Base-by-base conservation (phyloP, 768 basidiomycete species). In the Phaffia australis region DNA sequence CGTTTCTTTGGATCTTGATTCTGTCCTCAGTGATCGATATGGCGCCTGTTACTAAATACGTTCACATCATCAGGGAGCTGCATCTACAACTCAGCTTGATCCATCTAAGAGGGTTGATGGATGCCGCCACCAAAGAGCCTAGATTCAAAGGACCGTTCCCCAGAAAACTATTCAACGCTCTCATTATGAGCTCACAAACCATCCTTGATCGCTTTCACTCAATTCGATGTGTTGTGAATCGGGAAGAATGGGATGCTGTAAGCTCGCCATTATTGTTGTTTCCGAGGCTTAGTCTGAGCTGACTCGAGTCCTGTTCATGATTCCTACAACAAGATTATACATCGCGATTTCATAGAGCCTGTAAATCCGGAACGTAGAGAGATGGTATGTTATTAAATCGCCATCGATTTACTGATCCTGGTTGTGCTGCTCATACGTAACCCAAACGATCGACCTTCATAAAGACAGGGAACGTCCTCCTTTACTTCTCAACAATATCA, bases 131-230 rank as follows among this genome's bases (percentile, higher is more conserved):
- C 69, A 87, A 93, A 72, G 95, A 99, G 73, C 93, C 93, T 7
- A 85, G 95, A 35, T 76, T 97, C 65, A 99, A 98, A 74, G 95
- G 95, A 0, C 91, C 93, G 0, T 98, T 97, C 77, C 94, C 94
- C 1, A 83, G 88, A 19, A 77, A 82, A 57, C 78, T 92, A 11
- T 99, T 98, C 72, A 85, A 89, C 16, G 70, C 73, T 35, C 72
- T 78, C 7, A 64, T 80, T 50, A 62, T 75, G 6, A 71, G 72
- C 19, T 77, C 75, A 46, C 75, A 76, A 61, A 70, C 74, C 25
- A 74, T 77, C 71, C 84, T 85, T 32, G 76, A 77, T 65, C 60
- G 74, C 8, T 84, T 99, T 65, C 95, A 98, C 75, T 88, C 89
- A 70, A 95, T 98, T 87, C 83, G 93, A 32, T 93, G 90, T 74